Evolutionary conservation across 768 basidiomycete genomes (phyloP).

Genomic region (Suillus cothurnatus): DNA sequence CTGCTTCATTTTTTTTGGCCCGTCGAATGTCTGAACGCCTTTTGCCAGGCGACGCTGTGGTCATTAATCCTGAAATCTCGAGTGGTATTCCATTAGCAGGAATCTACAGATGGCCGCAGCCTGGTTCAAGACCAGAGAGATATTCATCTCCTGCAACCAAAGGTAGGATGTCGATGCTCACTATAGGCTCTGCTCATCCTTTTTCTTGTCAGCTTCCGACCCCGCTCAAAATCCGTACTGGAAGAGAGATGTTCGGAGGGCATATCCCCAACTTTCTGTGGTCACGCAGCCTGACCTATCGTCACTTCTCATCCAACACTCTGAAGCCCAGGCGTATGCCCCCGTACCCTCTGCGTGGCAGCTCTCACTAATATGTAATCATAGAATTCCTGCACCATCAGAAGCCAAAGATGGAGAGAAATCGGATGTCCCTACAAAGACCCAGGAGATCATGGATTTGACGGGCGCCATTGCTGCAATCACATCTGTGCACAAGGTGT

Average conservation of each 20-base stretch:
- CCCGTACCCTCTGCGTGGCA: constrained; percentile 3
- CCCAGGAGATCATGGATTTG: constrained; percentile 56
- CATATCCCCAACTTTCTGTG: constrained; percentile 89
- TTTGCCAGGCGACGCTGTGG: constrained; percentile 73
- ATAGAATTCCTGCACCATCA: constrained; percentile 57
- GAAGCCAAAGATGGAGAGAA: constrained; percentile 39
- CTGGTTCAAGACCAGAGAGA: constrained; percentile 84
- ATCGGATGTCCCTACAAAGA: constrained; percentile 46
- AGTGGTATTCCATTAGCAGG: constrained; percentile 80
- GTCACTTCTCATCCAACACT: constrained; percentile 78
- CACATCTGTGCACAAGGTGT: constrained; percentile 56
- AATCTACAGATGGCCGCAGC: constrained; percentile 80
- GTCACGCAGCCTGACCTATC: constrained; percentile 86
- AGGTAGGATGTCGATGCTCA: constrained; percentile 49
- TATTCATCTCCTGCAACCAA: constrained; percentile 89
- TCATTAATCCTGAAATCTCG: constrained; percentile 89
- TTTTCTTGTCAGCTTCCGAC: constrained; percentile 65
- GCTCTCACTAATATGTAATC: constrained; percentile 15
- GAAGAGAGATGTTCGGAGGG: constrained; percentile 93
- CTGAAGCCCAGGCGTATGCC: constrained; percentile 64
- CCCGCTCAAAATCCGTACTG: constrained; percentile 91
- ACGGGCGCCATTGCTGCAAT: constrained; percentile 73
- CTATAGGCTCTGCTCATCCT: neutral
- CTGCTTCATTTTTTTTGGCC: constrained; percentile 14
- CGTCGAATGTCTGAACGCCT: constrained; percentile 9